These are phyloP conservation scores for Arthrobotrys megalospora DNA, from an alignment of 2,329 filamentous ascomycete species.

Conservation along the genomic window DNA sequence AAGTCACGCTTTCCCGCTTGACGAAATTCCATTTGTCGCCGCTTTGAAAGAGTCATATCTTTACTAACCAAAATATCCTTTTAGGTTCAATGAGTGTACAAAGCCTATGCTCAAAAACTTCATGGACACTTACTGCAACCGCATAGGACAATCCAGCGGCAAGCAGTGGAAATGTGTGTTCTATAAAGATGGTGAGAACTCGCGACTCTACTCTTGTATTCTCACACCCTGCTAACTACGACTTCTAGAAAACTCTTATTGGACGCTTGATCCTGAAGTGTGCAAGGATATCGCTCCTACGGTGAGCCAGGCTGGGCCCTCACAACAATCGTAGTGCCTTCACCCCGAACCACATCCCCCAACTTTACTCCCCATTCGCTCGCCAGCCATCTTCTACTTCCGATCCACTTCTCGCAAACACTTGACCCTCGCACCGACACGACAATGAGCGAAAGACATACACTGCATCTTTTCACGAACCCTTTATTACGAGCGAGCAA, in stretches of 20 bases:
- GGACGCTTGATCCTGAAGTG: background rate
- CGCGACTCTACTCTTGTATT: too few relatives aligned
- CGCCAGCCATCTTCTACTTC: background rate
- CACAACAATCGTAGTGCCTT: background rate
- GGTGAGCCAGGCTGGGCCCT: background rate
- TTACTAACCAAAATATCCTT: background rate
- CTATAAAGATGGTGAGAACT: conserved; percentile 20
- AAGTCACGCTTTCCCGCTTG: background rate
- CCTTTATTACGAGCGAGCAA: background rate
- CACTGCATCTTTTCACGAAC: background rate
- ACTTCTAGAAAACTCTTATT: conserved; percentile 2
- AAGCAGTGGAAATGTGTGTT: conserved; percentile 28
- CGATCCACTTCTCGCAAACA: too few relatives aligned
- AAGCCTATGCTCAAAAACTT: conserved; percentile 42
- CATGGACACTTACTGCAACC: conserved; percentile 28
- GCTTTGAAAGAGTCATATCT: too few relatives aligned
- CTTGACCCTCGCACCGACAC: background rate
- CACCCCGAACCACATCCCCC: background rate
- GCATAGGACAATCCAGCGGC: background rate
- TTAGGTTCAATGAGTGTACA: background rate
- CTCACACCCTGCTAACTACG: background rate
- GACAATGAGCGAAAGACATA: background rate
- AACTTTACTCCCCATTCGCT: background rate
- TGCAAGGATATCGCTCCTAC: background rate
- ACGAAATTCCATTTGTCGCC: background rate